phyloP scores from a whole-genome alignment of 1,284 basidiomycete genomes.

The Spongiforma sp. region DNA sequence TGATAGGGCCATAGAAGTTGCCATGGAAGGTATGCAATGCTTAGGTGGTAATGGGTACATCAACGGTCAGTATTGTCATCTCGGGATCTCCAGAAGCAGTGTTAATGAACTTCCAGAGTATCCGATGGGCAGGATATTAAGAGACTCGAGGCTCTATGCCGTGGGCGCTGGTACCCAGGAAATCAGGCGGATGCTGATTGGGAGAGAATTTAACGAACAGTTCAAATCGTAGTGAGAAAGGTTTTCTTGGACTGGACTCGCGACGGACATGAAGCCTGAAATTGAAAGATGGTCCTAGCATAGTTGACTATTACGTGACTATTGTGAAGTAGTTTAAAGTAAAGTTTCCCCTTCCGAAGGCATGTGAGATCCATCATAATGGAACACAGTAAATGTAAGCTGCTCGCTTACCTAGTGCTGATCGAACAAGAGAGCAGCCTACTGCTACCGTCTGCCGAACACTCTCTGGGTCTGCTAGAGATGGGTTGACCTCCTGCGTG shows the following conservation, averaged over 20 bases:
- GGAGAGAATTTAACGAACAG: slow-evolving; percentile 86
- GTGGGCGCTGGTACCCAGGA: slow-evolving; percentile 94
- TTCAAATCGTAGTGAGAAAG: slow-evolving; percentile 41
- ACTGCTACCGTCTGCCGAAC: slow-evolving; percentile 91
- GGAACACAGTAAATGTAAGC: neutral
- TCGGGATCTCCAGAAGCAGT: neutral
- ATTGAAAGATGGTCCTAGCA: neutral
- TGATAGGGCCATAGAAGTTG: slow-evolving; percentile 90
- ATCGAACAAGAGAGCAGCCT: slow-evolving; percentile 90
- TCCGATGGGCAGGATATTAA: slow-evolving; percentile 83
- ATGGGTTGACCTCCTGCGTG: slow-evolving; percentile 93
- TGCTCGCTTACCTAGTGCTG: slow-evolving; percentile 78
- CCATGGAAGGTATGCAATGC: slow-evolving; percentile 90
- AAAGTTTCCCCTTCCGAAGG: slow-evolving; percentile 33
- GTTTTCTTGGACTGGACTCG: neutral
- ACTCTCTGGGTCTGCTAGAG: slow-evolving; percentile 73
- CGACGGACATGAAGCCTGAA: neutral
- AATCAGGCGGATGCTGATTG: slow-evolving; percentile 89
- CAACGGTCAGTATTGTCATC: slow-evolving; percentile 60
- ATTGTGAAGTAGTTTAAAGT: too few relatives aligned
- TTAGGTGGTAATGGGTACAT: slow-evolving; percentile 94
- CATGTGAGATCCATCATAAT: slow-evolving; percentile 15
- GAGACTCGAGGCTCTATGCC: slow-evolving; percentile 86
- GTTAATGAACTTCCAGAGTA: slow-evolving; percentile 62
- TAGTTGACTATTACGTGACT: neutral